Conservation (phyloP, 495 filamentous ascomycete genomes). For the Neurospora sublineolata region DNA sequence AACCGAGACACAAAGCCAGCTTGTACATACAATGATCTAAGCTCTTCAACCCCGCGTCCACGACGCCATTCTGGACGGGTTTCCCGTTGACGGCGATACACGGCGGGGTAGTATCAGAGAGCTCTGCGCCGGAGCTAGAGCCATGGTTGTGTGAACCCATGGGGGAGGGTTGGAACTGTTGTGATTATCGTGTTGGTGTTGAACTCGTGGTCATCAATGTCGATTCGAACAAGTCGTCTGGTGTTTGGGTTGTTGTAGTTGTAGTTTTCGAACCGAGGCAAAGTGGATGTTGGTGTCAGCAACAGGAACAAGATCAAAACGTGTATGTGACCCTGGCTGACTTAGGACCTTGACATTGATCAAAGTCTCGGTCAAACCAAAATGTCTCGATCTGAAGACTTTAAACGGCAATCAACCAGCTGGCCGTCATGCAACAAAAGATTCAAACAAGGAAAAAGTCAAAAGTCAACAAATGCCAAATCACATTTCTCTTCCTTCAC, state of each 20-base stretch:
- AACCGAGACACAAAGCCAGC: neutral
- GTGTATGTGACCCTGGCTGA: neutral
- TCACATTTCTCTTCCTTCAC: neutral
- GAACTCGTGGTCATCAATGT: neutral
- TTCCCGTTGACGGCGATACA: constrained; percentile 2
- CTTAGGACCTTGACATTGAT: neutral
- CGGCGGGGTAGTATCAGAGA: constrained; percentile 7
- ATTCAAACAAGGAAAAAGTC: neutral
- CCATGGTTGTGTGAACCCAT: constrained; percentile 17
- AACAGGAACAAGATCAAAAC: neutral
- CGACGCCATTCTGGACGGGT: constrained; percentile 25
- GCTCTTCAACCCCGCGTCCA: constrained; percentile 63
- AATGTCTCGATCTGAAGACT: neutral
- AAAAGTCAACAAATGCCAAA: neutral
- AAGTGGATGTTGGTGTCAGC: neutral
- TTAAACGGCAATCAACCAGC: too few relatives aligned
- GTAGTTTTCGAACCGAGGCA: neutral
- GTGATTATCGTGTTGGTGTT: neutral
- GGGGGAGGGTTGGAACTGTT: neutral
- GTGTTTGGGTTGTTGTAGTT: neutral
- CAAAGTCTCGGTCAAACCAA: neutral
- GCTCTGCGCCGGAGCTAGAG: constrained; percentile 24
- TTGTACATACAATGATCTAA: constrained; percentile 60
- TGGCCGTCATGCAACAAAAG: neutral
- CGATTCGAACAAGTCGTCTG: neutral